phyloP scores from a whole-genome alignment of 148 eudicot species.

The Vaccinium darrowii region DNA sequence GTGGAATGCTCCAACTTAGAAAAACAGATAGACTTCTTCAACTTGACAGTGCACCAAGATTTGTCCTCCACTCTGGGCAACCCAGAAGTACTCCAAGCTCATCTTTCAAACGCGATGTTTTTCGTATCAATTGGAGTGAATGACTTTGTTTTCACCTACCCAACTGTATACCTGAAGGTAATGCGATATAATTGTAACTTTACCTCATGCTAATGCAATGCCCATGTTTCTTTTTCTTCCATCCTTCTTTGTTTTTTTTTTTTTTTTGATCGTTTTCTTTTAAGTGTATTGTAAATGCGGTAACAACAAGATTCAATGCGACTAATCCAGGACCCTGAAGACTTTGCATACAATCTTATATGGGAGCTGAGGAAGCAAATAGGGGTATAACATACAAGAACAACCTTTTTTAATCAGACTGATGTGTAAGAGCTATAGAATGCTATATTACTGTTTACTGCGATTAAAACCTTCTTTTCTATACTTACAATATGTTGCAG shows the following conservation, averaged over 20 bases:
- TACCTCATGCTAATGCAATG: not conserved
- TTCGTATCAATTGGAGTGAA: not conserved
- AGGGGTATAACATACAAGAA: not conserved
- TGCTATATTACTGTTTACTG: not conserved
- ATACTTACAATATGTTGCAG: not conserved
- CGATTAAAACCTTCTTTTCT: not conserved
- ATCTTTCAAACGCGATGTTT: not conserved
- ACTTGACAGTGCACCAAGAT: not conserved
- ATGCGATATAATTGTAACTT: not conserved
- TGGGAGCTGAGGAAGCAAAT: not conserved
- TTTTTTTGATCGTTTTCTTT: not conserved
- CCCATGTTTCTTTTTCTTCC: not conserved
- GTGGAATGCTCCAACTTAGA: not conserved
- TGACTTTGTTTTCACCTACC: slow-evolving; percentile 1
- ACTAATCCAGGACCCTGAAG: not conserved
- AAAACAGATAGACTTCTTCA: not conserved
- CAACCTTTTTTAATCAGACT: not conserved
- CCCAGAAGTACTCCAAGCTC: not conserved
- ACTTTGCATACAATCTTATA: not conserved
- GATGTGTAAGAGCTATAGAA: too few relatives aligned
- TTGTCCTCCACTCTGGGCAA: not conserved
- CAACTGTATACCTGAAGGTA: not conserved
- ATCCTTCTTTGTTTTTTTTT: not conserved
- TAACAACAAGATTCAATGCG: not conserved
- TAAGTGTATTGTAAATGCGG: not conserved